Conservation (phyloP, 2,329 filamentous ascomycete genomes). For the Cryphonectria nitschkei region DNA sequence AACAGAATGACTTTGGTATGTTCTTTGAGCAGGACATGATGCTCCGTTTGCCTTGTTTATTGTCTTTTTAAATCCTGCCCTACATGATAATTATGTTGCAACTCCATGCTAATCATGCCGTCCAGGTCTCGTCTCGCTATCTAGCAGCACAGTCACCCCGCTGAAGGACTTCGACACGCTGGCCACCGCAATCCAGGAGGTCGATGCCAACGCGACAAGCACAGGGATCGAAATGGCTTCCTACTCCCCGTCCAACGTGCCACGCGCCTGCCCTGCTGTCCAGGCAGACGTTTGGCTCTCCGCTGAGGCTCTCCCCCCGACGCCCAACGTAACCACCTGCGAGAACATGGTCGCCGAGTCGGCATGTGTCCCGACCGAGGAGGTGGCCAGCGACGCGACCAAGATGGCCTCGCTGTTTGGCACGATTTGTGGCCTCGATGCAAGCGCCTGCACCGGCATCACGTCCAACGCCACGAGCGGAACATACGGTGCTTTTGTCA, state of each 20-base stretch:
- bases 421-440: constrained; percentile 67
- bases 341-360: constrained; percentile 80
- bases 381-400: constrained; percentile 57
- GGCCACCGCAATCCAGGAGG: constrained; percentile 74
- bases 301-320: constrained; percentile 73
- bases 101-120: constrained; percentile 5
- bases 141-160: constrained; percentile 57
- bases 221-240: constrained; percentile 64
- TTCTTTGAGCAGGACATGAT: no score
- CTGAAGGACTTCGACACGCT: constrained; percentile 50
- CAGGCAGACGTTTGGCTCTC: constrained; percentile 67
- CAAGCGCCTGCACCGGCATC: constrained; percentile 68
- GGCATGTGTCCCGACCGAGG: constrained; percentile 63
- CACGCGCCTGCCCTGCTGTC: constrained; percentile 71
- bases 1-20: constrained; percentile 66
- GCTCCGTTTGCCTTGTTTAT: no score
- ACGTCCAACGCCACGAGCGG: constrained; percentile 67
- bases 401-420: constrained; percentile 72
- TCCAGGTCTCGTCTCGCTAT: constrained; percentile 66
- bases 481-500: constrained; percentile 75
- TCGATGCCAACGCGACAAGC: constrained; percentile 68
- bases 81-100: constrained; percentile 32
- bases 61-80: no score
- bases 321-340: constrained; percentile 78
- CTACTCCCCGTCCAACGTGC: constrained; percentile 75